phyloP scores from a whole-genome alignment of 2,329 filamentous ascomycete genomes.

The Paracorniculantispora psalliotae region DNA sequence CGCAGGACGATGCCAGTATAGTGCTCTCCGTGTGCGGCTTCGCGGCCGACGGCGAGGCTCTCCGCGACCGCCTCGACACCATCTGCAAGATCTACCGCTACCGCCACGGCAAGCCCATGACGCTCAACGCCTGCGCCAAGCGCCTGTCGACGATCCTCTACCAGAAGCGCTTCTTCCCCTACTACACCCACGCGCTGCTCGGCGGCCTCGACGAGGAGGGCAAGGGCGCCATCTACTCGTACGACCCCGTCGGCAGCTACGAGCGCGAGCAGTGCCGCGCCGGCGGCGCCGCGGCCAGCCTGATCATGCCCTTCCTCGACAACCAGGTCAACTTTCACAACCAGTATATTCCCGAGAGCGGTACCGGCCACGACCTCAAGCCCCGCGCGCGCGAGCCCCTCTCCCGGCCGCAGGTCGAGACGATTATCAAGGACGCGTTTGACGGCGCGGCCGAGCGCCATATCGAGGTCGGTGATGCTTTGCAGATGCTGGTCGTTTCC shows the following conservation, averaged over 20 bases:
- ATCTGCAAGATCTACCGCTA: conserved; percentile 99
- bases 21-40: conserved; percentile 94
- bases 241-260: conserved; percentile 96
- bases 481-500: conserved; percentile 95
- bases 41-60: conserved; percentile 85
- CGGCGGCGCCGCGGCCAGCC: conserved; percentile 81
- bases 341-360: conserved; percentile 85
- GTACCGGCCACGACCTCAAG: conserved; percentile 73
- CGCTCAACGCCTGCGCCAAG: conserved; percentile 89
- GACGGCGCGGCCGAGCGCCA: conserved; percentile 97
- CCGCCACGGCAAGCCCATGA: conserved; percentile 95
- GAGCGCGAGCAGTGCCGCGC: conserved; percentile 95
- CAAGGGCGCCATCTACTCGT: conserved; percentile 89
- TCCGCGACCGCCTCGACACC: conserved; percentile 89
- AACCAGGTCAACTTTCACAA: conserved; percentile 99
- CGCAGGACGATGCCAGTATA: conserved; percentile 79
- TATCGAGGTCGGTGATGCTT: conserved; percentile 94
- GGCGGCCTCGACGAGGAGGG: conserved; percentile 93
- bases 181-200: conserved; percentile 93
- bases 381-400: conserved; percentile 67
- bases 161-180: conserved; percentile 97
- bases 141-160: conserved; percentile 93
- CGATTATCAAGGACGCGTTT: conserved; percentile 93
- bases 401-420: conserved; percentile 68
- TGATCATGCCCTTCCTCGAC: conserved; percentile 99